phyloP scores from a whole-genome alignment of 1,139 yeast genomes.

The Yamadazyma sp. region DNA sequence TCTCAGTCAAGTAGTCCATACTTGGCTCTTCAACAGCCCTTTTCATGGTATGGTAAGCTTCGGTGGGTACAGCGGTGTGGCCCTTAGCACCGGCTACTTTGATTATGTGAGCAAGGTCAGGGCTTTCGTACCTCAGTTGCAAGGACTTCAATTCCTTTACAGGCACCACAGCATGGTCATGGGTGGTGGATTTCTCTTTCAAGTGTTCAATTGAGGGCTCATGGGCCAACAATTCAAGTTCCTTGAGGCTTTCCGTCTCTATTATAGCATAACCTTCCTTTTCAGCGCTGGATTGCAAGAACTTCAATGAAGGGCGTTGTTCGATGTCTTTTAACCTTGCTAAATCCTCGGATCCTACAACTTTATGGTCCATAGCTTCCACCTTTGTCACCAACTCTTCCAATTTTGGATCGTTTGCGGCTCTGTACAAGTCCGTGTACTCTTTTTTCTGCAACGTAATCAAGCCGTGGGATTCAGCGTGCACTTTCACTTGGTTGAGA shows the following conservation, averaged over 20 bases:
- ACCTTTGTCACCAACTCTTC: conserved; percentile 22
- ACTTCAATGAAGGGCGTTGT: conserved; percentile 24
- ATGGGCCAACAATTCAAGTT: conserved; percentile 18
- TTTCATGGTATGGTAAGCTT: conserved; percentile 10
- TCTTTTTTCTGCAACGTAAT: conserved; percentile 35
- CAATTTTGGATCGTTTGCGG: conserved; percentile 36
- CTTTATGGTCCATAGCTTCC: conserved; percentile 17
- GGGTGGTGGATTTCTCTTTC: conserved; percentile 20
- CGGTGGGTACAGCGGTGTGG: conserved; percentile 18
- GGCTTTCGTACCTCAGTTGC: conserved; percentile 17
- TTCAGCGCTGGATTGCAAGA: conserved; percentile 16
- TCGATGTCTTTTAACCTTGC: conserved; percentile 13
- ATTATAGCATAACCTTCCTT: conserved; percentile 6
- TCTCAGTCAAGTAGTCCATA: conserved; percentile 23
- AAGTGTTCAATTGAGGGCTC: conserved; percentile 28
- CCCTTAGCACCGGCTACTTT: conserved; percentile 15
- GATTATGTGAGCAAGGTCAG: conserved; percentile 21
- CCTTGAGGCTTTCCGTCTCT: conserved; percentile 3
- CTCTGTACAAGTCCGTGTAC: conserved; percentile 34
- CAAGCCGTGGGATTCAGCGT: conserved; percentile 37
- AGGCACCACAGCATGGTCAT: conserved; percentile 11
- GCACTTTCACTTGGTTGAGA: conserved; percentile 32
- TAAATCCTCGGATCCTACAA: conserved; percentile 12
- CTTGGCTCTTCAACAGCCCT: conserved; percentile 14
- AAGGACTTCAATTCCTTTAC: conserved; percentile 13